Percentiles rank a stretch among this genome's conserved stretches.
Evolutionary conservation across 306 rosid genomes (phyloP).

Genomic region (Ormosia emarginata): DNA sequence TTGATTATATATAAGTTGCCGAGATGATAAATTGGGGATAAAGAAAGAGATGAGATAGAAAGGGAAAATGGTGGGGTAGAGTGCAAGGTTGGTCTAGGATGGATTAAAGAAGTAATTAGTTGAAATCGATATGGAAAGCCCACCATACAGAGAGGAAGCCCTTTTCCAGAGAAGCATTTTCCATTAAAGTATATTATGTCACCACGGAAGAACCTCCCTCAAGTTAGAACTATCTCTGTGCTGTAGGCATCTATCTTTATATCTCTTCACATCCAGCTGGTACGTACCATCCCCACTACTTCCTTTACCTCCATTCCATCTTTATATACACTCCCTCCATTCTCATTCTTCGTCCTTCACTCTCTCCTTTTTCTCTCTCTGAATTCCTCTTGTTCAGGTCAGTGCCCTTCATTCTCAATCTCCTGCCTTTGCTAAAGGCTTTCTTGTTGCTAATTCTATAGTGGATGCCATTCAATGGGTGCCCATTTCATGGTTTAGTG

Average conservation of each 20-base stretch:
- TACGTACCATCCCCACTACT: conserved; percentile 25
- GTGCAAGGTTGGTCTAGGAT: conserved; percentile 46
- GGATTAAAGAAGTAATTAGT: conserved; percentile 41
- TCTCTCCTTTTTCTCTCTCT: conserved; percentile 40
- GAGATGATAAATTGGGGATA: conserved; percentile 32
- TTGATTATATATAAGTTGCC: not conserved
- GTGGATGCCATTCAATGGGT: not conserved
- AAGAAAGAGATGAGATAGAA: not conserved
- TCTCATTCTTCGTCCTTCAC: conserved; percentile 31
- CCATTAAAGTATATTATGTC: conserved; percentile 28
- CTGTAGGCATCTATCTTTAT: conserved; percentile 5
- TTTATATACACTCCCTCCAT: conserved; percentile 54
- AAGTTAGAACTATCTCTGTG: conserved; percentile 19
- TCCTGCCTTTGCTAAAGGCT: not conserved
- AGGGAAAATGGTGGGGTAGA: conserved; percentile 42
- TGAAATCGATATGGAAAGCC: conserved; percentile 57
- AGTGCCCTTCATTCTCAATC: conserved; percentile 17
- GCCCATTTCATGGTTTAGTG: not conserved
- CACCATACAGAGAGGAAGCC: conserved; percentile 31
- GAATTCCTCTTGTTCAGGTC: conserved; percentile 64
- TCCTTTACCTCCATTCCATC: conserved; percentile 24
- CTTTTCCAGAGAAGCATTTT: conserved; percentile 26
- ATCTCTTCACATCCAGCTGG: conserved; percentile 36
- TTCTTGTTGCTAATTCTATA: not conserved
- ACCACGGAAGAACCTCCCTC: conserved; percentile 14